phyloP scores from a whole-genome alignment of 495 filamentous ascomycete genomes.

The Hypoxylon perforatum region DNA sequence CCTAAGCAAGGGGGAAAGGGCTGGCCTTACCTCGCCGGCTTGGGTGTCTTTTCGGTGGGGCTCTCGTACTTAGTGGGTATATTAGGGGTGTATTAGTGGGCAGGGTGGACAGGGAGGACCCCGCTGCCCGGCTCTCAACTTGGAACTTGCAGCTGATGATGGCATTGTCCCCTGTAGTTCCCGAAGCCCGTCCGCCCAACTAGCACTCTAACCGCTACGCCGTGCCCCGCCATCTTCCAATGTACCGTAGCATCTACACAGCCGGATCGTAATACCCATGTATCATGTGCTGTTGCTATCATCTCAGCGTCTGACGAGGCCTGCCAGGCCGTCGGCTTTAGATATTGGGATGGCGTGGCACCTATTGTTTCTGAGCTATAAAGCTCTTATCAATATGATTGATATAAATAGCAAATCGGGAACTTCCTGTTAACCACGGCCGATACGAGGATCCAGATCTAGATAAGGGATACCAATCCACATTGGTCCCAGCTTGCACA shows the following conservation, averaged over 20 bases:
- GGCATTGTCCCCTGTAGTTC: constrained; percentile 36
- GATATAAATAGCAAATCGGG: background rate
- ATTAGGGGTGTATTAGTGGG: no score
- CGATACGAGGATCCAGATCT: background rate
- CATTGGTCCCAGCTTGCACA: background rate
- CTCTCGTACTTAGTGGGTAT: constrained; percentile 24
- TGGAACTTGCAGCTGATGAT: constrained; percentile 36
- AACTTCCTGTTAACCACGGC: background rate
- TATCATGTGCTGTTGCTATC: constrained; percentile 1
- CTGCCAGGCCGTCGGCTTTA: constrained; percentile 16
- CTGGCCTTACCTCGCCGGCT: constrained; percentile 24
- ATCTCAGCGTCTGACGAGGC: constrained; percentile 1
- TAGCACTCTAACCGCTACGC: constrained; percentile 17
- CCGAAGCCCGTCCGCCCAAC: constrained; percentile 18
- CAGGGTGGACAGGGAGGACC: constrained; percentile 5
- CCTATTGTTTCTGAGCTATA: constrained; percentile 5
- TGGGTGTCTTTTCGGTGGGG: constrained; percentile 33
- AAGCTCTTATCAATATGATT: background rate
- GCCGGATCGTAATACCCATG: background rate
- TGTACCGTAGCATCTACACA: background rate
- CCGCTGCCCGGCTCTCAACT: constrained; percentile 30
- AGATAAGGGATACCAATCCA: background rate
- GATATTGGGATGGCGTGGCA: constrained; percentile 16
- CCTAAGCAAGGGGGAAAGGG: constrained; percentile 5
- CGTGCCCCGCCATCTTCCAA: constrained; percentile 23